A percentile compares a stretch with the other conserved stretches of the same genome.
Evolutionary conservation across 345 rosid species (phyloP).

Genomic region (Syzygium grande): DNA sequence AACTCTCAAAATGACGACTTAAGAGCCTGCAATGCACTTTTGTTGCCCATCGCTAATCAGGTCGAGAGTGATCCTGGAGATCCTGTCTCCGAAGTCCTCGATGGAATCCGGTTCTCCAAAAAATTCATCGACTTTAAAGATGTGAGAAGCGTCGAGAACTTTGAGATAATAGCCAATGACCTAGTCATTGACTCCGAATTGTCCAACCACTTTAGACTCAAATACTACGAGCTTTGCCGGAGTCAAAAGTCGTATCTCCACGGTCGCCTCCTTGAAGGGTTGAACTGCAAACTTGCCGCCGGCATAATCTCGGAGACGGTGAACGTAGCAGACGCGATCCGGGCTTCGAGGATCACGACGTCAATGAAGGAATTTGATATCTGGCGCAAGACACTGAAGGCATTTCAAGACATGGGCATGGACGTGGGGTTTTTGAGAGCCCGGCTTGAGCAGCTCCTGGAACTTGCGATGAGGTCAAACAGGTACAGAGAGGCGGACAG

Average conservation of each 20-base stretch:
- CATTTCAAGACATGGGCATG: conserved; percentile 50
- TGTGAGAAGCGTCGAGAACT: conserved; percentile 18
- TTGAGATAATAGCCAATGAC: conserved; percentile 21
- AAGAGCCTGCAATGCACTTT: neutral
- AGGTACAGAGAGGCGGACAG: conserved; percentile 14
- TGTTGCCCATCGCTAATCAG: neutral
- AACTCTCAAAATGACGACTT: conserved; percentile 14
- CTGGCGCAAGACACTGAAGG: conserved; percentile 42
- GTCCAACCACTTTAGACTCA: conserved; percentile 15
- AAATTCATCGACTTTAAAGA: conserved; percentile 10
- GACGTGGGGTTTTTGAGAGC: conserved; percentile 32
- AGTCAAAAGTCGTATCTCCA: conserved; percentile 33
- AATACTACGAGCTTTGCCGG: conserved; percentile 35
- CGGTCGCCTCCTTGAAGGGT: conserved; percentile 23
- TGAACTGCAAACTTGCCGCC: conserved; percentile 33
- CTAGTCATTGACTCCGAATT: conserved; percentile 4
- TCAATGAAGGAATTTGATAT: conserved; percentile 19
- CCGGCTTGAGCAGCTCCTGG: conserved; percentile 24
- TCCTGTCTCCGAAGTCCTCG: neutral
- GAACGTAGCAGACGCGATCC: conserved; percentile 35
- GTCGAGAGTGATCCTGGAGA: neutral
- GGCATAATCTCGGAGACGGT: conserved; percentile 40
- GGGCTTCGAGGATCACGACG: conserved; percentile 21
- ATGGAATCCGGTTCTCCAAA: neutral
- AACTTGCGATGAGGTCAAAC: conserved; percentile 17